phyloP scores from a whole-genome alignment of 1,284 basidiomycete species.

The Austropuccinia psidii region DNA sequence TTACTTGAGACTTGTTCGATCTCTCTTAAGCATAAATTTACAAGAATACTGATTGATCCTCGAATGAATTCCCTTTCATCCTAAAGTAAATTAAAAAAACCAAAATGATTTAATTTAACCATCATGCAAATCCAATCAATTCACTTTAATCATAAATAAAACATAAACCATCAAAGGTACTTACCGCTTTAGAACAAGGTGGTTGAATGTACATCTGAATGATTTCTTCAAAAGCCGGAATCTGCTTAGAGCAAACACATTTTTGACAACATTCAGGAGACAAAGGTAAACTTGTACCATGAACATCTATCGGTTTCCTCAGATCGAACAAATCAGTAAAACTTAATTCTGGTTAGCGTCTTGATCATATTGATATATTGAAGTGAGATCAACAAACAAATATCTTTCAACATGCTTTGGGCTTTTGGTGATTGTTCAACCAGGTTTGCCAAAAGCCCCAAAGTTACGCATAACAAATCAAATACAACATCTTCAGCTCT shows the following conservation, averaged over 20 bases:
- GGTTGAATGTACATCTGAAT: conserved; percentile 17
- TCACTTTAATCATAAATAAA: too few species aligned
- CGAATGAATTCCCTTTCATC: conserved; percentile 26
- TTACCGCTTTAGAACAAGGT: conserved; percentile 5
- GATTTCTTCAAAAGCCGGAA: conserved; percentile 9
- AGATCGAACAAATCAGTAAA: neutral
- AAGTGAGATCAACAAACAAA: neutral
- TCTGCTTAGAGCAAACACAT: neutral
- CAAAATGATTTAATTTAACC: neutral
- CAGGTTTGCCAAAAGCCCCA: conserved; percentile 28
- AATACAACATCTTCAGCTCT: conserved; percentile 20
- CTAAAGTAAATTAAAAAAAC: neutral
- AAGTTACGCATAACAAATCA: conserved; percentile 21
- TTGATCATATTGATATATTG: neutral
- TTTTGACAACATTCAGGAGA: neutral
- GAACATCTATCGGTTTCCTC: neutral
- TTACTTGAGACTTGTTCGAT: too few species aligned
- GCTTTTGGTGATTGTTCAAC: conserved; percentile 12
- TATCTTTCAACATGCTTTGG: conserved; percentile 5
- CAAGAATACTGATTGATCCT: conserved; percentile 11
- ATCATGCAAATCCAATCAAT: neutral
- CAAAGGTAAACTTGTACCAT: neutral
- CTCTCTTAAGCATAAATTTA: too few species aligned
- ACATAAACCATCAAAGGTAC: too few species aligned
- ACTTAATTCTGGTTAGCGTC: neutral